Evolutionary conservation across 2,329 filamentous ascomycete species (phyloP), one percentile per base, ranked within the genome.

Genomic region (Verticillium alfalfae): DNA sequence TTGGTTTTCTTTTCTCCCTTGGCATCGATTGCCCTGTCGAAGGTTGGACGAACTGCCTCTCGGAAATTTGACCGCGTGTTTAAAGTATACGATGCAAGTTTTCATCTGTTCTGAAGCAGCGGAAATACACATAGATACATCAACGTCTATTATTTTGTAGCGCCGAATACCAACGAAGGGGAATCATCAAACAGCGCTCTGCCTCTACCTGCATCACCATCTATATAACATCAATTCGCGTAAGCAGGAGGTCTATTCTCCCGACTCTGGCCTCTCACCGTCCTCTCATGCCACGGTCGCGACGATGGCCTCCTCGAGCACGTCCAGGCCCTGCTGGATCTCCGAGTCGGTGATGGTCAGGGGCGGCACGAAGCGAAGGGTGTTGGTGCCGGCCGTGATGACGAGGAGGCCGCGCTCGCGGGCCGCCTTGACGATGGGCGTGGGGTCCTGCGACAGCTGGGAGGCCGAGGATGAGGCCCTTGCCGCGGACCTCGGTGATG

Each of bases 321-420:
- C 93, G 52, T 79, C 78, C 74, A 97, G 78, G 0, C 92, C 93
- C 66, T 89, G 81, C 67, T 88, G 81, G 66, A 98, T 95, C 82
- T 97, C 91, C 34, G 84, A 85, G 67, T 92, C 87, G 1, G 86
- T 89, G 62, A 99, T 90, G 6, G 88, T 87, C 70, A 99, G 78
- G 64, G 92, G 90, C 37, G 95, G 95, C 61, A 98, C 93, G 69
- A 99, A 97, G 57, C 95, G 84, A 67, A 99, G 77, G 9, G 93
- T 97, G 72, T 98, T 97, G 36, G 88, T 93, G 1, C 95, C 95
- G 34, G 92, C 94, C 1, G 93, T 97, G 71, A 99, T 97, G 63
- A 99, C 82, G 63, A 99, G 75, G 70, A 99, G 75, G 0, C 95
- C 95, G 63, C 92, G 84, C 79, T 98, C 92, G 64, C 95, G 83